Base-by-base conservation (phyloP, 495 filamentous ascomycete genomes). In the Penicillium riverlandense region DNA sequence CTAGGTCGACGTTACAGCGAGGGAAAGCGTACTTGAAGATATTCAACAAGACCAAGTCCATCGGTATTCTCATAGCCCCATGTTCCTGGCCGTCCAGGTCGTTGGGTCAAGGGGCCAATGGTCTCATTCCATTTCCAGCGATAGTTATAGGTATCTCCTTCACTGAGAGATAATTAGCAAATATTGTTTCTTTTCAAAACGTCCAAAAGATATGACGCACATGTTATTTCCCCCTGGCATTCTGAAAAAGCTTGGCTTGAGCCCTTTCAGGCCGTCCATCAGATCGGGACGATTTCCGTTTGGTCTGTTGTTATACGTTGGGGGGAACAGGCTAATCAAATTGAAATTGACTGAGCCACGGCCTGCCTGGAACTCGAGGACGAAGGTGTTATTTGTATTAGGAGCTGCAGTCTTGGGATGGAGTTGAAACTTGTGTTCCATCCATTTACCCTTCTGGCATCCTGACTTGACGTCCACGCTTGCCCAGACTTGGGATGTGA, bases 41-140 rank as follows among this genome's bases (percentile, higher is more conserved):
- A 16, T 16, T 16, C 15, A 16, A 16, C 15, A 4, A 43, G 44
- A 47, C 80, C 80, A 9, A 84, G 55, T 13, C 78, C 80, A 44
- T 80, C 70, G 11, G 73, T 78, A 35, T 77, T 71, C 31, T 73
- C 57, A 42, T 81, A 82, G 11, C 50, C 53, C 81, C 81, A 84
- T 14, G 69, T 63, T 14, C 73, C 78, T 7, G 29, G 15, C 29
- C 73, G 71, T 41, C 79, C 79, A 2, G 79, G 76, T 9, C 81
- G 69, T 41, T 82, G 60, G 37, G 71, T 77, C 8, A 85, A 62
- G 0, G 74, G 71, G 3, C 82, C 81, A 38, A 84, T 69, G 10
- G 78, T 82, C 46, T 80, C 69, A 53, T 80, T 77, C 82, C 81
- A 85, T 40, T 78, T 73, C 77, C 78, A 84, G 52, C 67, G 64